Conservation (phyloP, 1,284 basidiomycete genomes). For the Golubevia pallescens region DNA sequence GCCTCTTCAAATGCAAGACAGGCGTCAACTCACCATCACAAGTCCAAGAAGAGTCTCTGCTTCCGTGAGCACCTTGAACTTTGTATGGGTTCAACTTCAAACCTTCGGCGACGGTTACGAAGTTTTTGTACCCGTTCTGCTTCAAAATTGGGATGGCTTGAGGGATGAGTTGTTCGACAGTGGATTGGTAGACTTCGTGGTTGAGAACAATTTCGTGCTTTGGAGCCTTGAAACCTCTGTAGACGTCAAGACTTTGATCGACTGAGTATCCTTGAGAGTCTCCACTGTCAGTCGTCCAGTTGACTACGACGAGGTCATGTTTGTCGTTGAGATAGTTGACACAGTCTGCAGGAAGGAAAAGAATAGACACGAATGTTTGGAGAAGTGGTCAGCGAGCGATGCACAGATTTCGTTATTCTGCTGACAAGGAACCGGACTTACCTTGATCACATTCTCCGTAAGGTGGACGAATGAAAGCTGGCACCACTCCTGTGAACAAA, state of each 20-base stretch:
- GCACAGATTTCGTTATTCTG: too few relatives aligned
- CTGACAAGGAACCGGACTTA: too few relatives aligned
- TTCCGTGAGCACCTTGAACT: conserved; percentile 1
- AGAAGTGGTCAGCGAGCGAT: too few relatives aligned
- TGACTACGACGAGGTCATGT: conserved; percentile 7
- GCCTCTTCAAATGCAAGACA: background rate
- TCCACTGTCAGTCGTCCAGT: conserved; percentile 7
- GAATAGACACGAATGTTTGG: too few relatives aligned
- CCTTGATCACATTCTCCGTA: conserved; percentile 10
- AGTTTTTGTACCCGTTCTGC: conserved; percentile 3
- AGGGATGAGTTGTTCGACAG: conserved; percentile 8
- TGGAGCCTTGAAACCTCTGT: conserved; percentile 6
- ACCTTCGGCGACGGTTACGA: conserved; percentile 5
- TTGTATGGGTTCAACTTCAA: conserved; percentile 3
- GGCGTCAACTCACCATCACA: conserved; percentile 4
- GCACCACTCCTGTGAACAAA: conserved; percentile 6
- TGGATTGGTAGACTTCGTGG: conserved; percentile 13
- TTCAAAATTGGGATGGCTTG: conserved; percentile 3
- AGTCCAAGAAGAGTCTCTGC: conserved; percentile 5
- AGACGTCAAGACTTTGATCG: conserved; percentile 1
- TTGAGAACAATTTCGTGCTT: conserved; percentile 12
- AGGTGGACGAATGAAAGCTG: conserved; percentile 12
- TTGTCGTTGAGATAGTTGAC: conserved; percentile 11
- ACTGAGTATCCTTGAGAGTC: conserved; percentile 8
- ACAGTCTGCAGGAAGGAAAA: conserved; percentile 10